phyloP scores from a whole-genome alignment of 192 early-diverging fungal species.

The Linnemannia elongata region DNA sequence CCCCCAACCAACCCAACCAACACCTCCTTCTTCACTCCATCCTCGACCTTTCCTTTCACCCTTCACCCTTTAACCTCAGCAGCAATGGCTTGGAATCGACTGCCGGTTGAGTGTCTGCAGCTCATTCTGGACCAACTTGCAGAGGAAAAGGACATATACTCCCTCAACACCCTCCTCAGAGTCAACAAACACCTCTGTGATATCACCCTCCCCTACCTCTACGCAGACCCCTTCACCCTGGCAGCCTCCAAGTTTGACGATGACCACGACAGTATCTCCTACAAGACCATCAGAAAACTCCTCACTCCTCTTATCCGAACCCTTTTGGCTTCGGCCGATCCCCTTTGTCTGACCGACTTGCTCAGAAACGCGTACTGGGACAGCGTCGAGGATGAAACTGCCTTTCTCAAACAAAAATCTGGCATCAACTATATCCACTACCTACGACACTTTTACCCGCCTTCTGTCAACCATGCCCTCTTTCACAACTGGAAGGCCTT shows the following conservation, averaged over 20 bases:
- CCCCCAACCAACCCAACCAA: too few species aligned
- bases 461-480: not conserved
- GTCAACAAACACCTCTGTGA: constrained; percentile 15
- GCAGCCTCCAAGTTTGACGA: not conserved
- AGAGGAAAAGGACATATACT: not conserved
- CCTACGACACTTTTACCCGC: constrained; percentile 12
- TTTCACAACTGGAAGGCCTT: not conserved
- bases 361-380: not conserved
- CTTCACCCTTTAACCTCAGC: not conserved
- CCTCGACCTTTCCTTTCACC: not conserved
- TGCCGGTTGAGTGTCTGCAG: constrained; percentile 27
- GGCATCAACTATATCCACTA: constrained; percentile 30
- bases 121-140: constrained; percentile 16
- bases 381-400: not conserved
- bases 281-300: not conserved
- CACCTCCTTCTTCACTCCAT: not conserved
- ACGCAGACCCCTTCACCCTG: constrained; percentile 14
- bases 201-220: constrained; percentile 25
- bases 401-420: not conserved
- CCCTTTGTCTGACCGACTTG: not conserved
- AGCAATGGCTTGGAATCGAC: constrained; percentile 6
- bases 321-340: constrained; percentile 3
- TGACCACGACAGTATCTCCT: not conserved
- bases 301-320: not conserved
- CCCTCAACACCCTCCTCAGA: constrained; percentile 14